Conservation (phyloP, 1,284 basidiomycete genomes). For the Amylostereum chailletii region DNA sequence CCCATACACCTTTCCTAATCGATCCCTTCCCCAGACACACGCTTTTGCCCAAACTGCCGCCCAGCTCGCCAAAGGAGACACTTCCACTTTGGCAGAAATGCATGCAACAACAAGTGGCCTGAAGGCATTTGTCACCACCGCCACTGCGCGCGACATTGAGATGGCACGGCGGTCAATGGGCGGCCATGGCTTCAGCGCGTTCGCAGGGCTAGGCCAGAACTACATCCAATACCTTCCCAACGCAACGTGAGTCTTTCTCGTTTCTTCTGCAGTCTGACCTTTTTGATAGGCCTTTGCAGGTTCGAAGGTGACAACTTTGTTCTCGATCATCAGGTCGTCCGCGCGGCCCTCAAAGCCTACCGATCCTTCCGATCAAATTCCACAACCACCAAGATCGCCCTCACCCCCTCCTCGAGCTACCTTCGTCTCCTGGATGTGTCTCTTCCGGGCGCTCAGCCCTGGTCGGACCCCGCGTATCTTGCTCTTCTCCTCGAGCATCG, state of each 20-base stretch:
- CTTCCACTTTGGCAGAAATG: slow-evolving; percentile 56
- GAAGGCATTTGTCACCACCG: slow-evolving; percentile 53
- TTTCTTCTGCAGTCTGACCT: background rate
- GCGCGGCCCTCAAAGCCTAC: slow-evolving; percentile 58
- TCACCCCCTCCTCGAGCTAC: slow-evolving; percentile 44
- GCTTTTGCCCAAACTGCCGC: slow-evolving; percentile 41
- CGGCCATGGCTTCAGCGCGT: slow-evolving; percentile 71
- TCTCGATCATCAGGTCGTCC: slow-evolving; percentile 64
- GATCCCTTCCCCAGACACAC: slow-evolving; percentile 26
- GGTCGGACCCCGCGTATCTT: slow-evolving; percentile 28
- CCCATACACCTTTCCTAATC: background rate
- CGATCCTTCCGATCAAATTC: slow-evolving; percentile 21
- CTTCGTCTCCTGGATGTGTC: slow-evolving; percentile 36
- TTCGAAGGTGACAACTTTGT: slow-evolving; percentile 78
- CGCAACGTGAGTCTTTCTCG: slow-evolving; percentile 40
- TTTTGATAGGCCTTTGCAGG: slow-evolving; percentile 21
- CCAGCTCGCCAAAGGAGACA: slow-evolving; percentile 47
- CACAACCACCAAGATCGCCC: slow-evolving; percentile 11
- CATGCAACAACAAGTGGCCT: slow-evolving; percentile 67
- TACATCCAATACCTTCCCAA: slow-evolving; percentile 61
- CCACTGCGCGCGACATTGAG: slow-evolving; percentile 54
- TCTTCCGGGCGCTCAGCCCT: slow-evolving; percentile 16
- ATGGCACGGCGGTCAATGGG: slow-evolving; percentile 65
- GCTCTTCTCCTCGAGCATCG: slow-evolving; percentile 52
- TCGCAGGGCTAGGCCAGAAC: slow-evolving; percentile 54